Evolutionary conservation across 2,329 filamentous ascomycete species (phyloP).

Genomic region (Penicillium sp.): DNA sequence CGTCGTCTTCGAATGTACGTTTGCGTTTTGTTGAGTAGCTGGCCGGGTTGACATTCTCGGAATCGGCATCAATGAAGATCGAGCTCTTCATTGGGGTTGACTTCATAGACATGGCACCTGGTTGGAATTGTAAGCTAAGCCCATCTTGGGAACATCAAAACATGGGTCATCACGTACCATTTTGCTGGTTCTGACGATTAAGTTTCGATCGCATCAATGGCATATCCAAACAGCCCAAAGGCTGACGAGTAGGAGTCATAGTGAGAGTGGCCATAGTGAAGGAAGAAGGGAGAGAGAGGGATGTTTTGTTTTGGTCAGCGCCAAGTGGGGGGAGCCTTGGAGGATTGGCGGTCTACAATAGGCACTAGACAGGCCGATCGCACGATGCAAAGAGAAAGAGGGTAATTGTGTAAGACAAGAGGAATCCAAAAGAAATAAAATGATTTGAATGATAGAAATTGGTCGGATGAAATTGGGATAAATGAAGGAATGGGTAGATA

Average conservation of each 20-base stretch:
- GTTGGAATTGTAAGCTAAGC: slow-evolving; percentile 11
- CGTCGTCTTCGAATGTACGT: slow-evolving; percentile 36
- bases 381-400: slow-evolving; percentile 2
- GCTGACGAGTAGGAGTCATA: slow-evolving; percentile 38
- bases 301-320: slow-evolving; percentile 28
- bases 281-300: slow-evolving; percentile 1
- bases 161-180: slow-evolving; percentile 25
- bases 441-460: slow-evolving; percentile 7
- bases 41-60: slow-evolving; percentile 60
- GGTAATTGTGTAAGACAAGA: neutral
- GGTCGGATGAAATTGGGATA: slow-evolving; percentile 1
- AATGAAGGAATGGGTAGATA: slow-evolving; percentile 9
- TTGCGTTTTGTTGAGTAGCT: slow-evolving; percentile 52
- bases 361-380: slow-evolving; percentile 8
- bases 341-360: slow-evolving; percentile 23
- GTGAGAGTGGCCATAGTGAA: slow-evolving; percentile 37
- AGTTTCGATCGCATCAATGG: slow-evolving; percentile 33
- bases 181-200: slow-evolving; percentile 37
- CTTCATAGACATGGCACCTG: slow-evolving; percentile 9
- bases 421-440: neutral
- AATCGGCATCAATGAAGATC: slow-evolving; percentile 23
- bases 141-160: neutral
- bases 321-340: slow-evolving; percentile 27
- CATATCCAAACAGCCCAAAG: slow-evolving; percentile 39
- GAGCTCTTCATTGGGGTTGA: slow-evolving; percentile 19